A percentile compares a stretch with the other conserved stretches of the same genome.
These are phyloP conservation scores for Jacaranda copaia DNA, from an alignment of 257 asterid genomes.

Conservation along the genomic window DNA sequence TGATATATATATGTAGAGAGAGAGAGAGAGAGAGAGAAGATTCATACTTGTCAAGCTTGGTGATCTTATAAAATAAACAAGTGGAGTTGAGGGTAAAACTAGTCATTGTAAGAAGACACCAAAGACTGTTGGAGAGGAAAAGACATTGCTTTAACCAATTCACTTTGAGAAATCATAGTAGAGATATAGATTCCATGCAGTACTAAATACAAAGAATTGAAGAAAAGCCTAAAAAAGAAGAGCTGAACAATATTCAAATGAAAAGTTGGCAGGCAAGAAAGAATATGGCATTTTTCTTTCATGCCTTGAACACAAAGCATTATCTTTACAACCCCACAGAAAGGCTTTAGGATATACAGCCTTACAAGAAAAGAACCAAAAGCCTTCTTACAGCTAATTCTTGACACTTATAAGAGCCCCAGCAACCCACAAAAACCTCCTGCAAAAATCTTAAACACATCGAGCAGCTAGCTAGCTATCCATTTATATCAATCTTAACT, in stretches of 20 bases:
- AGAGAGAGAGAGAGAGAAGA: no score
- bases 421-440: slow-evolving; percentile 20
- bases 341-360: slow-evolving; percentile 48
- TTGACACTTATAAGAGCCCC: slow-evolving; percentile 43
- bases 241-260: slow-evolving; percentile 17
- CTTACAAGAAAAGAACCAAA: slow-evolving; percentile 87
- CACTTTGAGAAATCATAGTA: neutral
- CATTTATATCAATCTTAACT: neutral
- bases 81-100: neutral
- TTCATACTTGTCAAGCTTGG: no score
- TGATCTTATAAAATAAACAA: no score
- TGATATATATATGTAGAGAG: no score
- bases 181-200: neutral
- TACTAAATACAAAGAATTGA: slow-evolving; percentile 9
- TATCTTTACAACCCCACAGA: slow-evolving; percentile 60
- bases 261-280: slow-evolving; percentile 39
- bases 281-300: slow-evolving; percentile 45
- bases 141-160: neutral
- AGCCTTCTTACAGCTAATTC: slow-evolving; percentile 19
- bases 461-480: neutral
- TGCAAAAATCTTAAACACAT: slow-evolving; percentile 11
- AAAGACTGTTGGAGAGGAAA: neutral
- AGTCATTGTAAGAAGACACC: neutral
- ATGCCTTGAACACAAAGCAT: slow-evolving; percentile 66
- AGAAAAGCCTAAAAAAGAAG: slow-evolving; percentile 4